phyloP scores from a whole-genome alignment of 2,329 filamentous ascomycete genomes.

The Macrophomina tecta region DNA sequence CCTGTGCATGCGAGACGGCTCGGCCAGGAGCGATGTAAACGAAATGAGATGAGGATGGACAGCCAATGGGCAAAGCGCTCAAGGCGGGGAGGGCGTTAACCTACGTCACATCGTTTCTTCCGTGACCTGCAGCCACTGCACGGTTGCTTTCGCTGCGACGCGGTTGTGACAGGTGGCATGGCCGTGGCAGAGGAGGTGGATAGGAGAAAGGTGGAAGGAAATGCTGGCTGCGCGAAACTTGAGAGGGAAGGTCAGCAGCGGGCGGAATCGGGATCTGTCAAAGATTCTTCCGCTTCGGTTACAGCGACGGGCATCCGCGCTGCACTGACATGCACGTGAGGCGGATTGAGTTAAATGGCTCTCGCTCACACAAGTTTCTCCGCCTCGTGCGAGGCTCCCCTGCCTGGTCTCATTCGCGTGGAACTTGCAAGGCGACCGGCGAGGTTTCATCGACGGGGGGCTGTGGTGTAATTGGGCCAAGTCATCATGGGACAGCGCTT shows the following conservation, averaged over 20 bases:
- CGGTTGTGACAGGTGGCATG: slow-evolving; percentile 34
- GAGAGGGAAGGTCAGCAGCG: slow-evolving; percentile 5
- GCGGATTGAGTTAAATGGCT: not conserved
- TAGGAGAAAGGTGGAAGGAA: not conserved
- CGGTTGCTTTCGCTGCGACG: slow-evolving; percentile 42
- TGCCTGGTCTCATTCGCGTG: not conserved
- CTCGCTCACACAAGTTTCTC: not conserved
- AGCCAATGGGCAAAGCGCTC: not conserved
- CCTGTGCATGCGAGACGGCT: not conserved
- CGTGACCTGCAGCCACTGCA: slow-evolving; percentile 41
- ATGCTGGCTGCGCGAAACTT: not conserved
- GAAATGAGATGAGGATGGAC: not conserved
- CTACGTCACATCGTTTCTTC: slow-evolving; percentile 43
- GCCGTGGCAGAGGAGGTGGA: slow-evolving; percentile 3
- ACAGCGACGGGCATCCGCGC: not conserved
- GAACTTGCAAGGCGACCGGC: not conserved
- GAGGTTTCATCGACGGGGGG: not conserved
- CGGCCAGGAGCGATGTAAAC: not conserved
- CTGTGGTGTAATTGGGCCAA: not conserved
- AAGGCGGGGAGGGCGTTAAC: not conserved
- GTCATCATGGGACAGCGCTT: not conserved
- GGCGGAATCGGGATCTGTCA: slow-evolving; percentile 19
- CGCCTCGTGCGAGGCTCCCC: not conserved
- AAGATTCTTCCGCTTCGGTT: slow-evolving; percentile 16
- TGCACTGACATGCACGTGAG: not conserved